Evolutionary conservation across 2,329 filamentous ascomycete species (phyloP), one percentile per base, ranked within the genome.

Genomic region (Diaporthe sp.): DNA sequence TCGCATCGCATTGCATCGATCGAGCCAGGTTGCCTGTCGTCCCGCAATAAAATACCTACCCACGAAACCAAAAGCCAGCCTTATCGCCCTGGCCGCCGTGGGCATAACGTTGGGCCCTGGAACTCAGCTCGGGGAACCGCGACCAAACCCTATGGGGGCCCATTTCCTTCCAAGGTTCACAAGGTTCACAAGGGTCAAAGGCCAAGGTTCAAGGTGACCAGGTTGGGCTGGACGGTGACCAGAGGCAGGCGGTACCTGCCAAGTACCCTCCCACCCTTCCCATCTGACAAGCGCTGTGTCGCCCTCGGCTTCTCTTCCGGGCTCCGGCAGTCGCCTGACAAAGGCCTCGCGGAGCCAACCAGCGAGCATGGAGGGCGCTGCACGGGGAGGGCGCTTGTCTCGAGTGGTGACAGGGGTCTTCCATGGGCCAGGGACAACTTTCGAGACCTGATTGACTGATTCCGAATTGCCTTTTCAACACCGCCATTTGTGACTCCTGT

Each of bases 281-380:
- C 27, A 35, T 25, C 42, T 42, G 3, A 50, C 61, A 66, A 51
- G 32, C 39, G 63, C 63, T 37, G 44, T 53, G 13, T 22, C 63
- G 22, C 69, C 55, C 42, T 74, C 73, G 73, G 73, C 69, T 74
- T 66, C 50, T 42, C 59, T 74, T 68, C 73, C 73, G 73, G 73
- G 50, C 27, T 37, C 73, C 73, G 73, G 73, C 73, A 65, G 53
- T 74, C 70, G 39, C 59, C 51, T 47, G 50, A 72, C 17, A 39
- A 17, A 71, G 69, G 25, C 53, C 9, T 65, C 47, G 47, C 47
- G 15, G 63, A 53, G 63, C 63, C 63, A 68, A 68, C 63, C 63
- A 68, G 63, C 22, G 15, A 37, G 63, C 63, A 68, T 68, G 63
- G 63, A 68, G 7, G 63, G 30, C 32, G 44, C 44, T 66, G 44